These are phyloP conservation scores for Zasmidium citrigriseum DNA, from an alignment of 2,329 filamentous ascomycete species.

Conservation along the genomic window DNA sequence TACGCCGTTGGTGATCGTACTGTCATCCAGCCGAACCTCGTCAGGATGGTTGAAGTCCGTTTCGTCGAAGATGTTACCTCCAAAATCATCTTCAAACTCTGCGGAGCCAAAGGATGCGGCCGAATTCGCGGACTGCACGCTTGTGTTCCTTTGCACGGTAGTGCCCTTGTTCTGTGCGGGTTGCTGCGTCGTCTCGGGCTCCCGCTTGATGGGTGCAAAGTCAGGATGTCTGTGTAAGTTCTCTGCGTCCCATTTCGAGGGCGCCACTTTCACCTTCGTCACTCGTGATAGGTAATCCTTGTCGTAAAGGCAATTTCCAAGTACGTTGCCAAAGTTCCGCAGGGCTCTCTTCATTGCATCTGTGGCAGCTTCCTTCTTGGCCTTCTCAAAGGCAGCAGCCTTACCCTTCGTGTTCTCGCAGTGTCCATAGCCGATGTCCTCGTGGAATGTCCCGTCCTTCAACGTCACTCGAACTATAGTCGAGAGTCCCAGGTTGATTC, in stretches of 20 bases:
- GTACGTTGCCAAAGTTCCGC: conserved; percentile 89
- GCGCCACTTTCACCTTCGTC: conserved; percentile 81
- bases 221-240: conserved; percentile 80
- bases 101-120: conserved; percentile 34
- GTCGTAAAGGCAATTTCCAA: conserved; percentile 99
- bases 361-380: conserved; percentile 96
- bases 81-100: conserved; percentile 58
- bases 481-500: conserved; percentile 81
- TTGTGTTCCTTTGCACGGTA: conserved; percentile 28
- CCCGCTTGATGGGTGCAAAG: conserved; percentile 64
- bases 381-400: conserved; percentile 94
- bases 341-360: conserved; percentile 89
- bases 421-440: conserved; percentile 95
- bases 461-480: conserved; percentile 89
- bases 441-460: conserved; percentile 92
- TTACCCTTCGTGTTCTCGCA: conserved; percentile 97
- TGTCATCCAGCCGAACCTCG: conserved; percentile 63
- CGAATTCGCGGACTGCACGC: conserved; percentile 37
- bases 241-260: conserved; percentile 75
- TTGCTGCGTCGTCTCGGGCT: conserved; percentile 33
- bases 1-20: conserved; percentile 20
- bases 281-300: conserved; percentile 89
- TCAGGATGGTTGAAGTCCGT: conserved; percentile 67
- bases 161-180: conserved; percentile 13
- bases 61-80: conserved; percentile 58